Percentiles rank a stretch among this genome's conserved stretches.
These are phyloP conservation scores for Leishmania braziliensis DNA, from an alignment of 208 protist genomes.

Conservation along the genomic window DNA sequence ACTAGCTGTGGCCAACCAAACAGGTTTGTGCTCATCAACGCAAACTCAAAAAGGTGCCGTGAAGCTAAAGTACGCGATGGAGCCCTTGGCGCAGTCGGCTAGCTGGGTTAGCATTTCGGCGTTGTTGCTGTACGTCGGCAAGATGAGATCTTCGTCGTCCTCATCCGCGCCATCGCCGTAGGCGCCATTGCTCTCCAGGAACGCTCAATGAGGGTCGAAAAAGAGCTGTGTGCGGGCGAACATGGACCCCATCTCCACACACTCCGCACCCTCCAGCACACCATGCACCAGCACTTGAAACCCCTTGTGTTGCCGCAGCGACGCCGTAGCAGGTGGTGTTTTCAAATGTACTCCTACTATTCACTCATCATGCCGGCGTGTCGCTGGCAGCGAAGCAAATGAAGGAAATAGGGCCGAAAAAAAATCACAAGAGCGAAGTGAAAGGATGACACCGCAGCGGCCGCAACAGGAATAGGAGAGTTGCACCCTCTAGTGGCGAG, in stretches of 20 bases:
- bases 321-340: not conserved
- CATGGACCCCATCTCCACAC: constrained; percentile 53
- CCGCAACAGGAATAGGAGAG: not conserved
- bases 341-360: not conserved
- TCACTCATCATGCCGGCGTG: not conserved
- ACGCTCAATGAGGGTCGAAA: constrained; percentile 78
- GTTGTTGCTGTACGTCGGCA: constrained; percentile 66
- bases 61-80: constrained; percentile 75
- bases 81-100: constrained; percentile 52
- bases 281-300: constrained; percentile 84
- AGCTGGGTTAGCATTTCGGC: constrained; percentile 87
- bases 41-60: constrained; percentile 85
- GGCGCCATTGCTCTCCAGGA: constrained; percentile 29
- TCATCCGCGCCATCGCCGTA: constrained; percentile 12
- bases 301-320: constrained; percentile 31
- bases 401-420: not conserved
- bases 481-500: not conserved
- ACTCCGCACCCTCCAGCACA: constrained; percentile 82
- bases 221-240: constrained; percentile 88
- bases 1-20: constrained; percentile 86
- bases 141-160: constrained; percentile 35
- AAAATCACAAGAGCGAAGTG: not conserved
- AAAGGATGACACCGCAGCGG: not conserved
- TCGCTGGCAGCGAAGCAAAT: not conserved
- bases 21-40: constrained; percentile 77